Evolutionary conservation across 2,329 filamentous ascomycete species (phyloP).

Genomic region (Fusarium chuoi): DNA sequence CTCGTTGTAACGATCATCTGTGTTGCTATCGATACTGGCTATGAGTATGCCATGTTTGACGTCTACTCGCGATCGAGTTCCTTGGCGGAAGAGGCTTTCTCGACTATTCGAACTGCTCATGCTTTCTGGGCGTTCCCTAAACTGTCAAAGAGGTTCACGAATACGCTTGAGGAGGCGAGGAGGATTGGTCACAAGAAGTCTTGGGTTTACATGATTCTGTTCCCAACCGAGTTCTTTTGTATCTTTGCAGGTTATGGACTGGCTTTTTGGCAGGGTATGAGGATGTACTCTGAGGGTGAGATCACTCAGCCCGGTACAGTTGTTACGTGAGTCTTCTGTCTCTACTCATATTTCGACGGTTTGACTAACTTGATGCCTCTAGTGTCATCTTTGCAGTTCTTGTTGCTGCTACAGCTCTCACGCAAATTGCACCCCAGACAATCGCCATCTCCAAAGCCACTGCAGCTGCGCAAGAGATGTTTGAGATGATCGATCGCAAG

Average conservation of each 20-base stretch:
- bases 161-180: conserved; percentile 54
- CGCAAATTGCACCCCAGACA: conserved; percentile 59
- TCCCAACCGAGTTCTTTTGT: conserved; percentile 58
- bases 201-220: conserved; percentile 55
- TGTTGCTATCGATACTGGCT: conserved; percentile 52
- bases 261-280: conserved; percentile 63
- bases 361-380: not conserved
- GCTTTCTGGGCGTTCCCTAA: conserved; percentile 61
- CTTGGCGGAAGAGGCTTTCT: conserved; percentile 61
- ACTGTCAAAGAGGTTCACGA: conserved; percentile 54
- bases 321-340: conserved; percentile 52
- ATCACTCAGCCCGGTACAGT: conserved; percentile 57
- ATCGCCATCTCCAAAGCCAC: conserved; percentile 58
- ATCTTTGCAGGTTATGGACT: conserved; percentile 60
- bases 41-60: conserved; percentile 57
- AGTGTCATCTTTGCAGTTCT: conserved; percentile 61
- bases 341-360: rapidly evolving
- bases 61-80: conserved; percentile 55
- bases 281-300: conserved; percentile 57
- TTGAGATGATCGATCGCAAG: conserved; percentile 58
- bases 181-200: conserved; percentile 56
- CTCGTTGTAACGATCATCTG: conserved; percentile 53
- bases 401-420: conserved; percentile 57
- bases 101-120: conserved; percentile 60
- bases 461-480: conserved; percentile 59